Evolutionary conservation across 495 filamentous ascomycete genomes (phyloP).

Genomic region (Hypomontagnella submonticulosa): DNA sequence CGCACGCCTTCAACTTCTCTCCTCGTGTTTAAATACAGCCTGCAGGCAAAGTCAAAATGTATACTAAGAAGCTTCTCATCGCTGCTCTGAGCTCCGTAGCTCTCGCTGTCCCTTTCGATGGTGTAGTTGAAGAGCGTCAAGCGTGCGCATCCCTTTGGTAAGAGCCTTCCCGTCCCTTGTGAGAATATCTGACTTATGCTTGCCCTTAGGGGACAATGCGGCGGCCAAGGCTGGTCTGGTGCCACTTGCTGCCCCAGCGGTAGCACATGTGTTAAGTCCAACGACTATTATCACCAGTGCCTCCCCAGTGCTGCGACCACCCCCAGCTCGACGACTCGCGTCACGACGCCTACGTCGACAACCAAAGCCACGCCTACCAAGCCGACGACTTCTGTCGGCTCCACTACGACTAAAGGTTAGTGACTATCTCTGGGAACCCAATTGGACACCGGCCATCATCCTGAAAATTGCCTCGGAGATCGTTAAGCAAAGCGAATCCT

Average conservation of each 20-base stretch:
- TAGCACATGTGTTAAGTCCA: constrained; percentile 56
- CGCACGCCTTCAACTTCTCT: constrained; percentile 10
- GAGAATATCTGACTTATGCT: constrained; percentile 4
- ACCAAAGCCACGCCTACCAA: constrained; percentile 2
- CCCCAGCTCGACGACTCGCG: constrained; percentile 6
- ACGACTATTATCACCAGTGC: constrained; percentile 64
- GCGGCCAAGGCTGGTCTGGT: constrained; percentile 59
- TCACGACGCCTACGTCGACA: constrained; percentile 9
- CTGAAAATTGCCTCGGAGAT: too few species aligned
- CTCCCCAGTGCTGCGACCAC: constrained; percentile 46
- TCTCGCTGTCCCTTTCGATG: constrained; percentile 51
- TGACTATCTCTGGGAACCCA: not conserved
- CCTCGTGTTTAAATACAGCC: constrained; percentile 10
- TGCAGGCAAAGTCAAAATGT: constrained; percentile 37
- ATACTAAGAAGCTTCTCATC: constrained; percentile 40
- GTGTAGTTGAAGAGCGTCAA: constrained; percentile 53
- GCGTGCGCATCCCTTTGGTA: constrained; percentile 51
- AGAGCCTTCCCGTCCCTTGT: constrained; percentile 1
- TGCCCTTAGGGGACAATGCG: constrained; percentile 58
- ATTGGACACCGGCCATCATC: too few species aligned
- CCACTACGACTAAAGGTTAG: constrained; percentile 18
- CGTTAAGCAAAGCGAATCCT: too few species aligned
- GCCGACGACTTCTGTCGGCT: constrained; percentile 24
- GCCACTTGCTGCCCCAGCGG: constrained; percentile 59
- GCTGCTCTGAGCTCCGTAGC: constrained; percentile 49